Conservation (phyloP, 305 asterid species). For the Fraxinus nigra region DNA sequence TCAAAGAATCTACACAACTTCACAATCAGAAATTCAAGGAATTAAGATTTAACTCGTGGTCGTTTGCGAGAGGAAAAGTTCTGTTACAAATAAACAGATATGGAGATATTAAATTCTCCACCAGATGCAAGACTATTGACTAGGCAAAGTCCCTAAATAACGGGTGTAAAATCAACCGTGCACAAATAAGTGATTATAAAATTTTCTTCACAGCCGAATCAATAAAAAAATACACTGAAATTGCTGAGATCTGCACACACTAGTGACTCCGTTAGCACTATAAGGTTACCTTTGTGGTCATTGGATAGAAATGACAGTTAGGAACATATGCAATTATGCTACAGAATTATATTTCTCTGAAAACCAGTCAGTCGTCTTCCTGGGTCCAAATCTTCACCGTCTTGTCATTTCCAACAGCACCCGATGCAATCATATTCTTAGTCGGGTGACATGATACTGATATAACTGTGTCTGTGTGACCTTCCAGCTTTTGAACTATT, state of each 20-base stretch:
- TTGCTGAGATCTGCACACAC: background rate
- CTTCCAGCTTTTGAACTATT: conserved; percentile 91
- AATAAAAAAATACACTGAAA: background rate
- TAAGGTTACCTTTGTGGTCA: background rate
- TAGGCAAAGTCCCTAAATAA: background rate
- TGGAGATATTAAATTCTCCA: background rate
- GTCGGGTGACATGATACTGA: conserved; percentile 86
- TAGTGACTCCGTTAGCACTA: background rate
- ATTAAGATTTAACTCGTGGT: background rate
- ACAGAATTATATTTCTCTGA: background rate
- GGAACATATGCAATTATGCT: conserved; percentile 9
- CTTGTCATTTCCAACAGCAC: conserved; percentile 81
- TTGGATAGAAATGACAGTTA: background rate
- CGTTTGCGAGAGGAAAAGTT: background rate
- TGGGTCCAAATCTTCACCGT: conserved; percentile 80
- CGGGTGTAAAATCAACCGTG: background rate
- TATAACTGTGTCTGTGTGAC: conserved; percentile 76
- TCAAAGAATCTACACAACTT: background rate
- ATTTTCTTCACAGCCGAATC: background rate
- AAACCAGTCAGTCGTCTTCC: conserved; percentile 46
- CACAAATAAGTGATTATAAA: background rate
- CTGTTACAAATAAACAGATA: background rate
- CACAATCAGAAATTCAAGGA: background rate
- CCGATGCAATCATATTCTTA: conserved; percentile 74
- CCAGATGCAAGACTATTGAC: background rate